Conservation (phyloP, 1,284 basidiomycete genomes). For the Naganishia sp. region DNA sequence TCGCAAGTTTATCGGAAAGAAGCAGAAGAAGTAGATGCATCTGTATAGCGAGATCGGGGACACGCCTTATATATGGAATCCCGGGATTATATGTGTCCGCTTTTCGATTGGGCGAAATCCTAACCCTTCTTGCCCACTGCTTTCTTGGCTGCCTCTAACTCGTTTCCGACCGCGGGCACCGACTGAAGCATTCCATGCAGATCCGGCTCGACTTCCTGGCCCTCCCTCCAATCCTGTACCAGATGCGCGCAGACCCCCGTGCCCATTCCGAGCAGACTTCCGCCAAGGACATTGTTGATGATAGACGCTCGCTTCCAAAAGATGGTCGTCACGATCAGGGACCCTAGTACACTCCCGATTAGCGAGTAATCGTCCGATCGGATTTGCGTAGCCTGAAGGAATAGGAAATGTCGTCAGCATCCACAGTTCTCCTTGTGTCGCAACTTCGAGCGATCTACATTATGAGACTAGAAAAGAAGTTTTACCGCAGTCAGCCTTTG, state of each 20-base stretch:
- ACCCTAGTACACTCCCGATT: conserved; percentile 47
- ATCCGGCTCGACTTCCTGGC: conserved; percentile 43
- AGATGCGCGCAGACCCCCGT: conserved; percentile 46
- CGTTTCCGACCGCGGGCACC: conserved; percentile 21
- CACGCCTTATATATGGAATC: too few species aligned
- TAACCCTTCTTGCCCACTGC: conserved; percentile 27
- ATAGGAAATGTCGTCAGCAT: not conserved
- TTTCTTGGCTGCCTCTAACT: conserved; percentile 29
- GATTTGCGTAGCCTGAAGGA: conserved; percentile 39
- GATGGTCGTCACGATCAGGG: conserved; percentile 46
- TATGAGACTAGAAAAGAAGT: conserved; percentile 11
- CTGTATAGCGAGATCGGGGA: too few species aligned
- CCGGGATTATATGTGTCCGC: too few species aligned
- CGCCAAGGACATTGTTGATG: conserved; percentile 43
- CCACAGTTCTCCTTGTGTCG: not conserved
- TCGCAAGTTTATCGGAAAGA: conserved; percentile 32
- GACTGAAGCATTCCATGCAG: conserved; percentile 45
- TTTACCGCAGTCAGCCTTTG: not conserved
- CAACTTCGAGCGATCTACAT: not conserved
- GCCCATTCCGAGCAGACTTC: conserved; percentile 48
- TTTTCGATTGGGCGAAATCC: not conserved
- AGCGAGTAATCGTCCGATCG: conserved; percentile 51
- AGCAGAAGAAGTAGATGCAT: conserved; percentile 5
- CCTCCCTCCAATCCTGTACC: conserved; percentile 40
- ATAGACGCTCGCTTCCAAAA: conserved; percentile 48